phyloP scores from a whole-genome alignment of 108 stramenopile species.

The Chaetoceros tenuissimus region DNA sequence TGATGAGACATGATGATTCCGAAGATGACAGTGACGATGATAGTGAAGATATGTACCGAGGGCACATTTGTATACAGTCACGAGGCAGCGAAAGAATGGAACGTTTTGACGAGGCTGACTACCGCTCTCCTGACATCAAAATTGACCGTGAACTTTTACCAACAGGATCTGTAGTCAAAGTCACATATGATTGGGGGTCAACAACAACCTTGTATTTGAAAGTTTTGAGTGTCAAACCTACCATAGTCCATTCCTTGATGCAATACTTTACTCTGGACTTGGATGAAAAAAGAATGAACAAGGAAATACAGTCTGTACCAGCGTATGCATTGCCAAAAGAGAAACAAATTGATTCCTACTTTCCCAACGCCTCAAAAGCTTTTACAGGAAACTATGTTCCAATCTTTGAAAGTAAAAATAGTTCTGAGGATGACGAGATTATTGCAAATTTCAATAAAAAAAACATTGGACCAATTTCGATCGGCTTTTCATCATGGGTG shows the following conservation, averaged over 20 bases:
- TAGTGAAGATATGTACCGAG: constrained; percentile 11
- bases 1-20: not conserved
- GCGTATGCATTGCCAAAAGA: constrained; percentile 24
- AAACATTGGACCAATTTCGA: not conserved
- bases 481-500: too few relatives aligned
- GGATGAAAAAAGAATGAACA: not conserved
- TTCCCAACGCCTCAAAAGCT: constrained; percentile 21
- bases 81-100: not conserved
- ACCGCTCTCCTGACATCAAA: constrained; percentile 1
- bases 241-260: constrained; percentile 4
- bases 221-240: constrained; percentile 14
- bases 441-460: too few relatives aligned
- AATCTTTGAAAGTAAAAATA: constrained; percentile 3
- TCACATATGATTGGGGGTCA: constrained; percentile 25
- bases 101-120: not conserved
- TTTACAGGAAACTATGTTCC: constrained; percentile 24
- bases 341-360: constrained; percentile 21
- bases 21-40: constrained; percentile 11
- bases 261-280: constrained; percentile 17
- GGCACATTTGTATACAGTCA: not conserved
- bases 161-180: constrained; percentile 6
- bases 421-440: not conserved
- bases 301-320: constrained; percentile 12
- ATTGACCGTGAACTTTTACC: constrained; percentile 11
- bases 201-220: constrained; percentile 22